These are phyloP conservation scores for Narthecium ossifragum DNA, from an alignment of 106 monocot species.

Conservation along the genomic window DNA sequence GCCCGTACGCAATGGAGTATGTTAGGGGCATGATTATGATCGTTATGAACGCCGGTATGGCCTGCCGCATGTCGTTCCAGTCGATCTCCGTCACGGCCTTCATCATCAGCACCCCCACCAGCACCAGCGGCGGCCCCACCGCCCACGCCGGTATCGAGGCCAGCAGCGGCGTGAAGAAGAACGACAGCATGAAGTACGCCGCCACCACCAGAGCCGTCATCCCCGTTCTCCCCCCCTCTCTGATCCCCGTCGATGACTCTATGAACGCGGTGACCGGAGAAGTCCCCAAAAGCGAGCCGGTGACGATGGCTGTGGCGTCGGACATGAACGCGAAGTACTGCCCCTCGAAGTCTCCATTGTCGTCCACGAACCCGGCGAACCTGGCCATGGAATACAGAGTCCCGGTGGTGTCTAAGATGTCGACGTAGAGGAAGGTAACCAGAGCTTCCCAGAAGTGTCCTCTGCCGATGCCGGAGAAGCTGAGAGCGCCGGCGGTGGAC, in stretches of 20 bases:
- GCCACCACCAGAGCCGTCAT: slow-evolving; percentile 55
- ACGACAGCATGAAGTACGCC: slow-evolving; percentile 42
- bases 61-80: slow-evolving; percentile 57
- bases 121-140: slow-evolving; percentile 58
- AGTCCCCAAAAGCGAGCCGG: slow-evolving; percentile 49
- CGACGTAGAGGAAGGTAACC: slow-evolving; percentile 64
- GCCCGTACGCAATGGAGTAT: slow-evolving; percentile 66
- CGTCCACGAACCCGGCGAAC: slow-evolving; percentile 54
- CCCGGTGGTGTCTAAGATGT: slow-evolving; percentile 62
- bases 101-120: slow-evolving; percentile 72
- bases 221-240: slow-evolving; percentile 61
- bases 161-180: slow-evolving; percentile 65
- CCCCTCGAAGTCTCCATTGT: slow-evolving; percentile 56
- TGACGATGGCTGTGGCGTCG: slow-evolving; percentile 52
- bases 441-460: slow-evolving; percentile 62
- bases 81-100: slow-evolving; percentile 50
- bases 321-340: slow-evolving; percentile 85
- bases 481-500: slow-evolving; percentile 52
- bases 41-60: slow-evolving; percentile 61
- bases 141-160: slow-evolving; percentile 72
- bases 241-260: slow-evolving; percentile 66
- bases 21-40: slow-evolving; percentile 56
- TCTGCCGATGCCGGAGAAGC: slow-evolving; percentile 33
- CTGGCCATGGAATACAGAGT: slow-evolving; percentile 71
- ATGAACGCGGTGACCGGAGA: slow-evolving; percentile 63